Evolutionary conservation across 768 basidiomycete genomes (phyloP), one percentile per base, ranked within the genome.

Genomic region (Coprinopsis strossmayeri): DNA sequence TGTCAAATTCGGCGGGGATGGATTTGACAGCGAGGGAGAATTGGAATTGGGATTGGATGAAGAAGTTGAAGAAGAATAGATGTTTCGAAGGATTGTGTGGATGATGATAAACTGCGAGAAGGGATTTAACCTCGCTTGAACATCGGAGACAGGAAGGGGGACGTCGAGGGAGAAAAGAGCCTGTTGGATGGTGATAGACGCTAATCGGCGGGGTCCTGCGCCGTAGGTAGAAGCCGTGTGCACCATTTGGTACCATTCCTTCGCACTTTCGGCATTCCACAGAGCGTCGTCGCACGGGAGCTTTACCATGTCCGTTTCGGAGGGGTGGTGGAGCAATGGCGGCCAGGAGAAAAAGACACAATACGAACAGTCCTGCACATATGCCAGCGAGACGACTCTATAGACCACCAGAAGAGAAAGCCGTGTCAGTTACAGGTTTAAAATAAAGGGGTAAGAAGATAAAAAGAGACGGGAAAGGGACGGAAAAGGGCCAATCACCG

Each of bases 211-310:
- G 10, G 55, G 49, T 13, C 68, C 68, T 20, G 61, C 57, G 2
- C 70, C 72, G 54, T 76, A 72, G 12, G 63, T 62, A 13, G 76
- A 77, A 10, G 69, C 63, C 18, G 57, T 57, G 35, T 68, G 63
- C 23, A 77, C 63, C 17, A 63, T 52, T 32, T 65, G 61, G 45
- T 68, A 64, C 81, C 81, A 84, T 37, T 78, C 76, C 11, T 64
- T 57, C 11, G 74, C 61, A 24, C 65, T 69, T 25, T 61, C 58
- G 9, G 80, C 78, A 17, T 52, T 55, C 81, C 80, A 84, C 1
- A 82, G 65, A 17, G 62, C 68, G 32, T 79, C 72, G 41, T 81
- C 81, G 57, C 76, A 78, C 2, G 80, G 81, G 15, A 84, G 70
- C 34, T 68, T 66, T 21, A n/a, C n/a, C n/a, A 79, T 60, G 45